Evolutionary conservation across 176 grass and related monocot genomes (phyloP), one percentile per base, ranked within the genome.

Genomic region (Cenchrus purpureus): DNA sequence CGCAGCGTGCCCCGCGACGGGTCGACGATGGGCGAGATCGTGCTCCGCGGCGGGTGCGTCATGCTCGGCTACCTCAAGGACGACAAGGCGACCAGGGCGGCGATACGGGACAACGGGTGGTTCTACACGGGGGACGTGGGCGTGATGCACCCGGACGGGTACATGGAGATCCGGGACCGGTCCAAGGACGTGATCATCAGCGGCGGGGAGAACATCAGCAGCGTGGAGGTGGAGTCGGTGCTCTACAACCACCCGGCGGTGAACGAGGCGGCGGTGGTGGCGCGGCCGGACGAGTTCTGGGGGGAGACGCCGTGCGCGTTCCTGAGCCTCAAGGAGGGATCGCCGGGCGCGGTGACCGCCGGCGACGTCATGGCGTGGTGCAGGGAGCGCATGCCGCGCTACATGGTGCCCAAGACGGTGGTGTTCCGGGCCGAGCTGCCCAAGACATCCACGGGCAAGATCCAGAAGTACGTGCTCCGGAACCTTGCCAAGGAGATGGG

Each of bases 111-210:
- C 7, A 44, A 85, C 53, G 92, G 95, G 63, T 94, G 92, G 92
- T 91, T 97, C 91, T 92, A 97, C 86, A 97, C 92, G 1, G 95
- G 95, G 2, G 95, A 97, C 84, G 86, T 97, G 0, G 92, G 90
- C 0, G 95, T 97, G 71, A 90, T 97, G 88, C 92, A 97, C 67
- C 84, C 92, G 19, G 95, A 97, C 51, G 95, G 95, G 7, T 97
- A 97, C 83, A 28, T 97, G 14, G 90, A 97, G 82, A 92, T 97
- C 82, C 90, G 91, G 0, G 95, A 94, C 80, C 72, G 95, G 55
- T 97, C 90, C 10, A 97, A 98, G 83, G 95, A 97, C 83, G 92
- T 97, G 73, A 95, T 98, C 83, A 98, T 98, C 81, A 94, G 89
- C 40, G 93, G 96, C 43, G 96, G 96, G 12, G 96, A 97, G 90